A percentile compares a stretch with the other conserved stretches of the same genome.
Evolutionary conservation across 2,329 filamentous ascomycete species (phyloP).

Genomic region (Aspergillus versicolor): DNA sequence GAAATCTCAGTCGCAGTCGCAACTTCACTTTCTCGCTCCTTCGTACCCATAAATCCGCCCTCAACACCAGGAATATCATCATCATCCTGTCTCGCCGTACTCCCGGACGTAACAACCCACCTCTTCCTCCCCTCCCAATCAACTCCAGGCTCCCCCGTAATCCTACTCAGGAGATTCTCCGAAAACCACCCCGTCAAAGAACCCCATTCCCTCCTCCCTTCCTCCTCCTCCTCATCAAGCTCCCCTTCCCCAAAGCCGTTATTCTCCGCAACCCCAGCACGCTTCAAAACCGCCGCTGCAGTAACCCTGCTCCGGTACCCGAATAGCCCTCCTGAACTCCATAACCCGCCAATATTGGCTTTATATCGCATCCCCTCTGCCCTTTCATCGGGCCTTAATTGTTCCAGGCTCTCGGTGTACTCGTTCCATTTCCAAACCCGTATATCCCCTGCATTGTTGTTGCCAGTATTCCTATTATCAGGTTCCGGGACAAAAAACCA

Average conservation of each 20-base stretch:
- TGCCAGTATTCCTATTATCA: constrained; percentile 1
- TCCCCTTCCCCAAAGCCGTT: constrained; percentile 20
- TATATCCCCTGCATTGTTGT: constrained; percentile 35
- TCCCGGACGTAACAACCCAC: constrained; percentile 60
- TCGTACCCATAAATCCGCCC: constrained; percentile 17
- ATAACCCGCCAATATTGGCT: constrained; percentile 57
- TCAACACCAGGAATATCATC: constrained; percentile 60
- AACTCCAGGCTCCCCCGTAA: constrained; percentile 43
- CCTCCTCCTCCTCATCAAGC: constrained; percentile 26
- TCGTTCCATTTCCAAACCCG: constrained; percentile 56
- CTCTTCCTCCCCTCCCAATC: constrained; percentile 42
- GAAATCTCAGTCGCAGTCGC: background rate
- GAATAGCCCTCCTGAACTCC: constrained; percentile 50
- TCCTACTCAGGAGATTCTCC: constrained; percentile 49
- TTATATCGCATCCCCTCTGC: constrained; percentile 53
- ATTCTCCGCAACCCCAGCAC: constrained; percentile 12
- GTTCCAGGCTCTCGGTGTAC: constrained; percentile 36
- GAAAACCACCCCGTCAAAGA: constrained; percentile 53
- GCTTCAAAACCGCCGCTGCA: background rate
- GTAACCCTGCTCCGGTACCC: constrained; percentile 41
- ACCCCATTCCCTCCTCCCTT: constrained; percentile 54
- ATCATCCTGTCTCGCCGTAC: constrained; percentile 55
- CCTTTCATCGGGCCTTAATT: constrained; percentile 35
- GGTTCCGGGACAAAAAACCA: constrained; percentile 57
- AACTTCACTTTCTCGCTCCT: constrained; percentile 15